These are phyloP conservation scores for Groenewaldozyma salmanticensis DNA, from an alignment of 805 yeast genomes.

Conservation along the genomic window DNA sequence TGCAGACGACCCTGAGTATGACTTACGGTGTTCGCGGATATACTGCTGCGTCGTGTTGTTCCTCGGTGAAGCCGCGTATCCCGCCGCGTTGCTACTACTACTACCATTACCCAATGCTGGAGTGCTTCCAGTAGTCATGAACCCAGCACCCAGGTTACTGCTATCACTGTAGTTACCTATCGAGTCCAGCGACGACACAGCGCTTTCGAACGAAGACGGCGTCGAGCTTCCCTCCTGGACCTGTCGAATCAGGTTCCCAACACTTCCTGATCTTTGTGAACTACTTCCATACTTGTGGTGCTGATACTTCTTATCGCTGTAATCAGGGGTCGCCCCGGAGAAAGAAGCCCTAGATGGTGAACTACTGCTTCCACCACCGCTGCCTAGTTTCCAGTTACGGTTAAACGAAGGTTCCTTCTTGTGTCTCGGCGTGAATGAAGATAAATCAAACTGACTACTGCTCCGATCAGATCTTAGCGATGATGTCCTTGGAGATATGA, in stretches of 20 bases:
- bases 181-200: constrained; percentile 2
- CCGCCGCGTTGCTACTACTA: too few species aligned
- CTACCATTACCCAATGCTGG: too few species aligned
- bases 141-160: too few species aligned
- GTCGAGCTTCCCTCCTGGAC: neutral
- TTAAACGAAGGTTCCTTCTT: constrained; percentile 15
- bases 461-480: neutral
- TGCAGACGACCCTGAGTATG: neutral
- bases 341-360: neutral
- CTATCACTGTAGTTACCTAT: too few species aligned
- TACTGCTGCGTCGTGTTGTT: neutral
- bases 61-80: neutral
- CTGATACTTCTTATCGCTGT: too few species aligned
- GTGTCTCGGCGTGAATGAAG: constrained; percentile 6
- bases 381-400: constrained; percentile 12
- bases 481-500: neutral
- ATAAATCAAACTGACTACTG: neutral
- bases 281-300: too few species aligned
- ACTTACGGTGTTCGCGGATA: constrained; percentile 1
- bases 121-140: constrained; percentile 1
- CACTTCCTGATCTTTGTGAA: too few species aligned
- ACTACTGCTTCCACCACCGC: neutral
- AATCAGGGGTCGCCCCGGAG: neutral
- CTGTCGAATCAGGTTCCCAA: too few species aligned
- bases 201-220: constrained; percentile 3